Percentiles rank a stretch among this genome's conserved stretches.
phyloP scores from a whole-genome alignment of 306 rosid genomes.

The Hippophae rhamnoides region DNA sequence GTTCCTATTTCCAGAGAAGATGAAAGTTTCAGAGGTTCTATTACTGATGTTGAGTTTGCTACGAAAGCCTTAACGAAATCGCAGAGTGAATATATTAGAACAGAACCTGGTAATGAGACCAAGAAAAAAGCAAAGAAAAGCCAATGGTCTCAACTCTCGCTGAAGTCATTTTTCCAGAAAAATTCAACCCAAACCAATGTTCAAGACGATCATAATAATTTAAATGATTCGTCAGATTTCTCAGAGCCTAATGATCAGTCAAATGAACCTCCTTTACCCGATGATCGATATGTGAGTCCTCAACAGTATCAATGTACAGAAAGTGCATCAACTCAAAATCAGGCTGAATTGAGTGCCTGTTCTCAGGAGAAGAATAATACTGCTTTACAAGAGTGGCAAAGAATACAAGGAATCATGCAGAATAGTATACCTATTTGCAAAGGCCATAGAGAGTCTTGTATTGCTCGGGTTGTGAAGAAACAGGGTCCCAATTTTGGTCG shows the following conservation, averaged over 20 bases:
- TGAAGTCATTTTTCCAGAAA: conserved; percentile 63
- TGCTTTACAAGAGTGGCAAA: conserved; percentile 76
- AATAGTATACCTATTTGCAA: conserved; percentile 83
- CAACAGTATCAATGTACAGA: conserved; percentile 26
- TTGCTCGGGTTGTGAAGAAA: conserved; percentile 82
- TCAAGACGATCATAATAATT: conserved; percentile 17
- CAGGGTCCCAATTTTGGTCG: conserved; percentile 79
- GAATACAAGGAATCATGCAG: conserved; percentile 87
- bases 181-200: conserved; percentile 25
- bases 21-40: conserved; percentile 12
- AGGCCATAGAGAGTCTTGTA: conserved; percentile 76
- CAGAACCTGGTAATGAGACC: conserved; percentile 17
- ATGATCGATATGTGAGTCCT: conserved; percentile 25
- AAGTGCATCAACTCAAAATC: conserved; percentile 28
- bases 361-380: conserved; percentile 36
- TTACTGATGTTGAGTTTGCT: conserved; percentile 17
- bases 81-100: conserved; percentile 19
- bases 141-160: conserved; percentile 59
- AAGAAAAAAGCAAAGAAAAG: conserved; percentile 59
- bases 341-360: conserved; percentile 23
- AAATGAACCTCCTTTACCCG: conserved; percentile 25
- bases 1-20: conserved; percentile 23
- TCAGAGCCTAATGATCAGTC: conserved; percentile 28
- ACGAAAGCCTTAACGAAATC: conserved; percentile 5
- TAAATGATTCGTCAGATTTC: conserved; percentile 23